A percentile compares a stretch with the other conserved stretches of the same genome.
Evolutionary conservation across 306 rosid species (phyloP).

Genomic region (Carpinus viminea): DNA sequence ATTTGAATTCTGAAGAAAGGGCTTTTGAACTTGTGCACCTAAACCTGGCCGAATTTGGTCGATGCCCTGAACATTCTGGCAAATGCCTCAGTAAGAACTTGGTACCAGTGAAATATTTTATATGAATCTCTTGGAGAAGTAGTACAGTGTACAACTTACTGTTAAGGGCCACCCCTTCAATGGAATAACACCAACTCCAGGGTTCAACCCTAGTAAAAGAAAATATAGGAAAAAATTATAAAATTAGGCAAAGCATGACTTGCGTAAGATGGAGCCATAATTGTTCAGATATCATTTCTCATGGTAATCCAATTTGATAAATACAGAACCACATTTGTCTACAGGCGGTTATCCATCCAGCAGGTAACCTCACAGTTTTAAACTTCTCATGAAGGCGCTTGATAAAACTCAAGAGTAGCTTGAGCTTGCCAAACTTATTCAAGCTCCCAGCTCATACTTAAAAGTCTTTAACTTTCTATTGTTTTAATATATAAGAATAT

Average conservation of each 20-base stretch:
- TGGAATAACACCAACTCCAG: conserved; percentile 77
- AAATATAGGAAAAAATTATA: conserved; percentile 20
- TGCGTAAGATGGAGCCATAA: background rate
- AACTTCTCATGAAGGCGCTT: too few relatives aligned
- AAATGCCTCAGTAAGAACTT: conserved; percentile 17
- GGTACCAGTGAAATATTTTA: conserved; percentile 25
- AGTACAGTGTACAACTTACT: conserved; percentile 51
- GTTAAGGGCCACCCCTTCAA: conserved; percentile 97
- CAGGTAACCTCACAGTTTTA: background rate
- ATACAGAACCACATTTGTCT: background rate
- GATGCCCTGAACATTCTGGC: conserved; percentile 59
- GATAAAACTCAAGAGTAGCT: too few relatives aligned
- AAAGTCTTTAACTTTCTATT: too few relatives aligned
- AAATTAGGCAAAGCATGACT: conserved; percentile 5
- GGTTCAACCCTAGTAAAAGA: conserved; percentile 59
- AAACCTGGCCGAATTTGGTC: conserved; percentile 84
- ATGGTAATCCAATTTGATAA: conserved; percentile 1
- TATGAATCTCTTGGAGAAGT: conserved; percentile 17
- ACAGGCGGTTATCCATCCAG: background rate
- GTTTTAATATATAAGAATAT: too few relatives aligned
- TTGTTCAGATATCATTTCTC: background rate
- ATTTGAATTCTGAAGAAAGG: conserved; percentile 74
- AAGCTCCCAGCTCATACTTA: too few relatives aligned
- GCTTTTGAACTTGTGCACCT: conserved; percentile 87
- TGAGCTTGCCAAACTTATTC: too few relatives aligned